Evolutionary conservation across 805 yeast genomes (phyloP), one percentile per base, ranked within the genome.

Genomic region (Barnettozyma sp.): DNA sequence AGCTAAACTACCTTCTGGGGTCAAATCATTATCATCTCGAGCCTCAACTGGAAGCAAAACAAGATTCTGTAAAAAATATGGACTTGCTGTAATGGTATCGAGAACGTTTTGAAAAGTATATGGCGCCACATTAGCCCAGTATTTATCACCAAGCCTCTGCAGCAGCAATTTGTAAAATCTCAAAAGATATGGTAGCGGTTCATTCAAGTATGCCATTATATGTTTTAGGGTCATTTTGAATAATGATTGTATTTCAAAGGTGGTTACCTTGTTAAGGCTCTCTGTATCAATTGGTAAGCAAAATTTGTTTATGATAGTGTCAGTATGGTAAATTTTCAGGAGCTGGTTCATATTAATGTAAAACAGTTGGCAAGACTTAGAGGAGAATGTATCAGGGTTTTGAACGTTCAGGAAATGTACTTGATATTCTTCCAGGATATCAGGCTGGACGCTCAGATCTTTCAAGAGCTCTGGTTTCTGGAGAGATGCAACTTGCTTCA

Each of bases 41-140:
- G 50, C 36, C 12, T 45, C 47, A 17, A 51, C 48, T 34, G 57
- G 56, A 12, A 54, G 42, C 30, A 41, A 32, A 46, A 48, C 35
- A 29, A 78, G 49, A 34, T 55, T 59, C 13, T 56, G 58, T 1
- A 61, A 48, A 45, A 65, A 76, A 31, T 63, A 57, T 1, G 78
- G 76, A 45, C 71, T 77, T 14, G 70, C 70, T 31, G 80, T 65
- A 2, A 81, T 62, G 13, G 76, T 66, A 43, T 80, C 87, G 34
- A 82, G 54, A 29, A 78, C 61, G 40, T 75, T 76, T 20, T 64
- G 66, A 40, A 70, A 72, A 3, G 72, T 70, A 41, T 62, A 70
- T 0, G 83, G 84, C 1, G 69, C 59, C 4, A 76, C 64, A 18
- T 59, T 45, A 0, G 53, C 47, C 90, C 92, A 84, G 39, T 78